Conservation (phyloP, 495 filamentous ascomycete species). For the Letharia lupina region DNA sequence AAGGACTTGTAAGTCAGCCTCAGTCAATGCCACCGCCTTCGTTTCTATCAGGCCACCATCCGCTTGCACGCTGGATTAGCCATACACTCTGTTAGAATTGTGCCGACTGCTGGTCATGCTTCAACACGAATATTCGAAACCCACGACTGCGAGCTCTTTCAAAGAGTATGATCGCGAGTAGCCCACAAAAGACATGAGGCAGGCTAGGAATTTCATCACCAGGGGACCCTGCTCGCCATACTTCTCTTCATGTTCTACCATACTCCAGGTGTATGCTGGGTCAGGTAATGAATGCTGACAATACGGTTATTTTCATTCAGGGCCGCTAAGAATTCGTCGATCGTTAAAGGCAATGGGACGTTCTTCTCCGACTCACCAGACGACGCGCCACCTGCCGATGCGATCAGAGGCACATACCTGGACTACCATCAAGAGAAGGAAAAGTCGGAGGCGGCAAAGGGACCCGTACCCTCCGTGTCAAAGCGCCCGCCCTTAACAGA, state of each 20-base stretch:
- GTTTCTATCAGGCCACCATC: background rate
- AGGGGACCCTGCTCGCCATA: background rate
- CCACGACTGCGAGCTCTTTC: background rate
- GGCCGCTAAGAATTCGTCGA: constrained; percentile 12
- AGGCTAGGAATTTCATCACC: background rate
- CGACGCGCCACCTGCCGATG: constrained; percentile 38
- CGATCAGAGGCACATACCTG: constrained; percentile 34
- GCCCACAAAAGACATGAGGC: background rate
- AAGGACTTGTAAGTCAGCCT: constrained; percentile 35
- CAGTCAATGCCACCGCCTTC: background rate
- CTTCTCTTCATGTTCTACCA: background rate
- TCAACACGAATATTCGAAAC: too few relatives aligned
- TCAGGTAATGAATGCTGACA: constrained; percentile 2
- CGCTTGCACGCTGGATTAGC: background rate
- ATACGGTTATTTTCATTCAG: background rate
- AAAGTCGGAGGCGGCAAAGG: constrained; percentile 27
- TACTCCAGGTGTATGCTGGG: background rate
- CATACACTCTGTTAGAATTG: background rate
- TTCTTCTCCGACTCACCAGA: constrained; percentile 42
- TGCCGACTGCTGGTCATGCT: background rate
- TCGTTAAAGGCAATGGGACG: constrained; percentile 21
- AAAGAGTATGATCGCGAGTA: background rate
- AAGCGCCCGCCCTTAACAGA: constrained; percentile 21
- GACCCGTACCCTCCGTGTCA: constrained; percentile 25
- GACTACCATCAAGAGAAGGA: constrained; percentile 36